Percentiles rank a stretch among this genome's conserved stretches.
These are phyloP conservation scores for Diaporthe citri DNA, from an alignment of 2,329 filamentous ascomycete species.

Conservation along the genomic window DNA sequence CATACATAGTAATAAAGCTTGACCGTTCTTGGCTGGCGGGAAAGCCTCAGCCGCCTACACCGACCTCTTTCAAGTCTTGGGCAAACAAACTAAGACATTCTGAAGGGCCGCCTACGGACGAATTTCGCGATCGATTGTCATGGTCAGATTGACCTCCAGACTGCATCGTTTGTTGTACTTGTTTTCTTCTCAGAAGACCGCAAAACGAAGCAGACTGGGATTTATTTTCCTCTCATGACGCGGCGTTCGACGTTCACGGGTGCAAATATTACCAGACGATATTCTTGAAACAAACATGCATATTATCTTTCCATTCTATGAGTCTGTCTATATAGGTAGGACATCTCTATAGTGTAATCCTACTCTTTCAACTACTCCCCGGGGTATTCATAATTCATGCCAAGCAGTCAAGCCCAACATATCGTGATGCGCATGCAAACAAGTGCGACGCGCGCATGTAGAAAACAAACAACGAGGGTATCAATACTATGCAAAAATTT, in stretches of 20 bases:
- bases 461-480: slow-evolving; percentile 33
- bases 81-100: background rate
- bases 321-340: background rate
- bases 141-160: no score
- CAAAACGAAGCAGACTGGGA: no score
- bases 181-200: no score
- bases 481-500: slow-evolving; percentile 23
- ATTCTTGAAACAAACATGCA: background rate
- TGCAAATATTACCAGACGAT: no score
- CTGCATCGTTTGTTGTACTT: background rate
- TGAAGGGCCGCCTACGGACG: background rate
- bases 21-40: background rate
- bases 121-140: background rate
- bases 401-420: slow-evolving; percentile 22
- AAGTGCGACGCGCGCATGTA: slow-evolving; percentile 20
- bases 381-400: slow-evolving; percentile 37
- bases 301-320: slow-evolving; percentile 24
- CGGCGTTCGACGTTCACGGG: background rate
- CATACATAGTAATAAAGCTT: background rate
- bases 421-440: slow-evolving; percentile 26
- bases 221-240: background rate
- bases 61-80: background rate
- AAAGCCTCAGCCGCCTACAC: background rate
- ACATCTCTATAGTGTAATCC: slow-evolving; percentile 12
- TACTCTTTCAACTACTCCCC: background rate